Evolutionary conservation across 1,139 yeast genomes (phyloP).

Genomic region (Oligophagozyma castellii): DNA sequence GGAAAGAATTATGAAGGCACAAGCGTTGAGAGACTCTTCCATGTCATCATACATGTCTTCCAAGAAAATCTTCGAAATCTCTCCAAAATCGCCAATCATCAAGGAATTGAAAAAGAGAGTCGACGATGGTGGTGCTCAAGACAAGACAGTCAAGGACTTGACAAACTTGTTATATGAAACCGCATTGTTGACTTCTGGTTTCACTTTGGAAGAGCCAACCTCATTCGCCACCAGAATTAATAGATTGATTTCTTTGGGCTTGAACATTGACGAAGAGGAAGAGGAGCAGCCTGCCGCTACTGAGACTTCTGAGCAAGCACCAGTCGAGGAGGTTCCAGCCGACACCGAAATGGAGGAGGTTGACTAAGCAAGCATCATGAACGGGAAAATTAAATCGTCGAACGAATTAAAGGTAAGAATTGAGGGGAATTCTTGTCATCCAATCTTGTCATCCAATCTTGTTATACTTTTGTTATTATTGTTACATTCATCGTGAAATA

Average conservation of each 20-base stretch:
- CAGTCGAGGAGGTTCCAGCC: conserved; percentile 51
- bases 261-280: conserved; percentile 89
- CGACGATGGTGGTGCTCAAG: conserved; percentile 93
- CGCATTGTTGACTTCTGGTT: conserved; percentile 96
- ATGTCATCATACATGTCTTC: conserved; percentile 99
- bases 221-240: conserved; percentile 96
- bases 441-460: conserved; percentile 1
- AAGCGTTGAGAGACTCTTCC: conserved; percentile 96
- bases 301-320: conserved; percentile 35
- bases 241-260: conserved; percentile 95
- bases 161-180: conserved; percentile 95
- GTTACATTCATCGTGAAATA: too few relatives aligned
- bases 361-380: too few relatives aligned
- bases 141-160: conserved; percentile 96
- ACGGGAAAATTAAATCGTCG: too few relatives aligned
- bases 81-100: conserved; percentile 93
- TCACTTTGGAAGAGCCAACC: conserved; percentile 96
- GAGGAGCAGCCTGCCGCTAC: conserved; percentile 33
- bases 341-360: conserved; percentile 99
- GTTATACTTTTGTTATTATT: too few relatives aligned
- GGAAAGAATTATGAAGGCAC: conserved; percentile 99
- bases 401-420: too few relatives aligned
- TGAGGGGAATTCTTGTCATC: not conserved
- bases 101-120: conserved; percentile 93
- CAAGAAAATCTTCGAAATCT: conserved; percentile 96